These are phyloP conservation scores for Lichina pygmaea DNA, from an alignment of 495 filamentous ascomycete genomes.

Conservation along the genomic window DNA sequence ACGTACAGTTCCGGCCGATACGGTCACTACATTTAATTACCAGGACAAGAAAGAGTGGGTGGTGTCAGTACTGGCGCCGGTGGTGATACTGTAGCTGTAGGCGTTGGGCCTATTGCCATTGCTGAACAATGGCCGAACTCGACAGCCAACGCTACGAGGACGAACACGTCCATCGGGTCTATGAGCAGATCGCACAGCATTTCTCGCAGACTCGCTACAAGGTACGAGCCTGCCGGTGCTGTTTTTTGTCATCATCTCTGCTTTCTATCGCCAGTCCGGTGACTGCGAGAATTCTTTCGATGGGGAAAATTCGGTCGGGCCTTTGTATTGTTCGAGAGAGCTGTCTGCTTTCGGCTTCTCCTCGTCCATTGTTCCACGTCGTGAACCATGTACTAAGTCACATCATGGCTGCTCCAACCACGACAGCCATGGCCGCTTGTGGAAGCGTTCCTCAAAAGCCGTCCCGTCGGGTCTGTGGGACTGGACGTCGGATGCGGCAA, in stretches of 20 bases:
- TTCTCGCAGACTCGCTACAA: constrained; percentile 93
- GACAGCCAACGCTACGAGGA: constrained; percentile 32
- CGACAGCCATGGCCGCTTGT: constrained; percentile 75
- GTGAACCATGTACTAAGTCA: not conserved
- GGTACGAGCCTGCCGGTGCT: constrained; percentile 13
- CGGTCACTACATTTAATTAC: no score
- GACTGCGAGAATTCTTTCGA: no score
- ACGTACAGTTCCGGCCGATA: no score
- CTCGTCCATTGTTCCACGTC: no score
- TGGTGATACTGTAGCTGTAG: no score
- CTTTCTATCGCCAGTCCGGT: no score
- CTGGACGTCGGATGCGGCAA: constrained; percentile 89
- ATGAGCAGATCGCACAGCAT: constrained; percentile 80
- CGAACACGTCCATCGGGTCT: constrained; percentile 72
- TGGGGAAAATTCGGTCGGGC: no score
- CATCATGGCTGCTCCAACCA: not conserved
- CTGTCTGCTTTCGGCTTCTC: no score
- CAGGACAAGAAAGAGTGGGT: no score
- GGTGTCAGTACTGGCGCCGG: no score
- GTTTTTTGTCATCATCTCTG: not conserved
- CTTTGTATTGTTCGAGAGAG: no score
- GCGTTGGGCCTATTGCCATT: no score
- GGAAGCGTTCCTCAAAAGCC: constrained; percentile 42
- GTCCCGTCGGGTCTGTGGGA: constrained; percentile 49
- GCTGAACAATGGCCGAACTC: not conserved